Conservation (phyloP, 495 filamentous ascomycete genomes). For the Penicillium macrosclerotiorum region DNA sequence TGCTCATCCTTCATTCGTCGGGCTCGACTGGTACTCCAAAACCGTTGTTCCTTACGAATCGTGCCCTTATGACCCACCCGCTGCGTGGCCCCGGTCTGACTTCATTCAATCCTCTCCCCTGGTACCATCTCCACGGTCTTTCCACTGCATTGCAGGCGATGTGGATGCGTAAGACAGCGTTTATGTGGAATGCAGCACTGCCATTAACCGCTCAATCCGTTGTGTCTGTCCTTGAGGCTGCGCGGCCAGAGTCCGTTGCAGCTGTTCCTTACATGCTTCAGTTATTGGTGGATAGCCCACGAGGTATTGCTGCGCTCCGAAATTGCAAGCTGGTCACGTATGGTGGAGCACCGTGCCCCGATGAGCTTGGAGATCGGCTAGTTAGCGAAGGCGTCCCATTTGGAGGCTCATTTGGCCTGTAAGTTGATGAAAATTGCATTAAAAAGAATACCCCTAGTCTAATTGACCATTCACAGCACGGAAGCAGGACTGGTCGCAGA, state of each 20-base stretch:
- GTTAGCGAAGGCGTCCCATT: conserved; percentile 48
- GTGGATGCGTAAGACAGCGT: conserved; percentile 48
- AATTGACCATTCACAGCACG: conserved; percentile 40
- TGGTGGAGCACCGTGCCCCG: conserved; percentile 53
- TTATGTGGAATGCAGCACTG: conserved; percentile 50
- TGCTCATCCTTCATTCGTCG: conserved; percentile 55
- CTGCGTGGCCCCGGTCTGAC: conserved; percentile 35
- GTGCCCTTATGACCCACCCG: conserved; percentile 38
- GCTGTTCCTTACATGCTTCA: conserved; percentile 59
- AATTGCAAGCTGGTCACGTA: conserved; percentile 47
- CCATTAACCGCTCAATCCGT: conserved; percentile 52
- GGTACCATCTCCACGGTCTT: conserved; percentile 54
- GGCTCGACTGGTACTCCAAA: conserved; percentile 61
- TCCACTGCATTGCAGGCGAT: conserved; percentile 49
- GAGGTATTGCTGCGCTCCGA: conserved; percentile 45
- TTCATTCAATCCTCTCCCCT: conserved; percentile 54
- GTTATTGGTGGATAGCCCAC: conserved; percentile 46
- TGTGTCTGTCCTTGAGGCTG: conserved; percentile 44
- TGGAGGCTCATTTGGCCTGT: conserved; percentile 53
- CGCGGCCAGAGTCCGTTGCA: conserved; percentile 50
- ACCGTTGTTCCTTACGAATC: conserved; percentile 42
- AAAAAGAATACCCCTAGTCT: not conserved
- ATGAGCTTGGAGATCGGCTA: conserved; percentile 56
- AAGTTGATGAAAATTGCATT: conserved; percentile 15
- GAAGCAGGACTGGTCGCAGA: conserved; percentile 53